Percentiles rank a stretch among this genome's conserved stretches.
Conservation (phyloP, 257 asterid species). For the Solanum clarkiae region DNA sequence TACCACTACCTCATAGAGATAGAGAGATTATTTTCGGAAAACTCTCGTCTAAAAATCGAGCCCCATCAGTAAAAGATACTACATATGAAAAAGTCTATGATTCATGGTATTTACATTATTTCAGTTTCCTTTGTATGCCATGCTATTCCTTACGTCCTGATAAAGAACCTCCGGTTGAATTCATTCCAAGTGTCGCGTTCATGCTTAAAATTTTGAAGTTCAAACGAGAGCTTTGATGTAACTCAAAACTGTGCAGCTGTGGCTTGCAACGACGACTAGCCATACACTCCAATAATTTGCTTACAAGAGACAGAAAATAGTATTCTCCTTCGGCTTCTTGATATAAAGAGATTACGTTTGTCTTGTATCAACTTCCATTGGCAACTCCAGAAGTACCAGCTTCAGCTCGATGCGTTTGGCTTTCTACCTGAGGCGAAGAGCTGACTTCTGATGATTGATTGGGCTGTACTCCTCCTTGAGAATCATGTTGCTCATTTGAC, state of each 20-base stretch:
- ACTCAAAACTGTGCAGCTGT: not conserved
- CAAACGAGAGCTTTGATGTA: not conserved
- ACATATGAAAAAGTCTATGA: too few relatives aligned
- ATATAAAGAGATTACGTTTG: not conserved
- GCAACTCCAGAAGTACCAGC: conserved; percentile 11
- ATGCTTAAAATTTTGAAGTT: not conserved
- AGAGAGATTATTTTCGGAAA: too few relatives aligned
- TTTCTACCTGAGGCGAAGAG: conserved; percentile 11
- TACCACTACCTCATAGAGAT: too few relatives aligned
- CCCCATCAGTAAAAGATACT: too few relatives aligned
- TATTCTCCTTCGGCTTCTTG: not conserved
- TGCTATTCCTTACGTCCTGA: not conserved
- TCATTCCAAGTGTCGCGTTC: not conserved
- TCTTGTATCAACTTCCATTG: conserved; percentile 6
- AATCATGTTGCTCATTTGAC: conserved; percentile 20
- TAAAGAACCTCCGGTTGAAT: not conserved
- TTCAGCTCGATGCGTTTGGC: conserved; percentile 18
- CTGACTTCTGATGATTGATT: conserved; percentile 23
- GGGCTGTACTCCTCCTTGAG: conserved; percentile 15
- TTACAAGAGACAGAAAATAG: not conserved
- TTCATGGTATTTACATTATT: not conserved
- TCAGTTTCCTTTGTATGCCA: not conserved
- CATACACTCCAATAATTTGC: not conserved
- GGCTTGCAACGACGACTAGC: not conserved
- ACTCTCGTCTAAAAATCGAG: too few relatives aligned